Base-by-base conservation (phyloP, 495 filamentous ascomycete genomes). In the Chlorociboria aeruginascens region DNA sequence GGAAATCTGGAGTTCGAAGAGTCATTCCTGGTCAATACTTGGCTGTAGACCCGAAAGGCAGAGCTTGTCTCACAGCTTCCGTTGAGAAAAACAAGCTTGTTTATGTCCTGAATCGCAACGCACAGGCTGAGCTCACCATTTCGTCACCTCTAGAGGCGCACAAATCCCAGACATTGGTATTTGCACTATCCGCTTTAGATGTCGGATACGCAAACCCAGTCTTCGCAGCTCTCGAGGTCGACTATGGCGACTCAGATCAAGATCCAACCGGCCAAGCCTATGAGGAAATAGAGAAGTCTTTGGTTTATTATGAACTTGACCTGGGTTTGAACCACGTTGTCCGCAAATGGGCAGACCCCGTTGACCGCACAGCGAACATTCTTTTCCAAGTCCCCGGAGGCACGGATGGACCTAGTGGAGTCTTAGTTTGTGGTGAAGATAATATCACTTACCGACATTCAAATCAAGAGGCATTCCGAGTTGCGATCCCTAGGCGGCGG, bases 21-120 rank as follows among this genome's bases (percentile, higher is more conserved):
- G 90, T 96, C 12, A 76, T 99, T 52, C 93, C 93, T 3, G 93
- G 93, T 11, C 87, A 99, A 61, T 97, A 92, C 60, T 73, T 99
- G 14, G 92, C 89, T 2, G 83, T 83, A 8, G 93, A 99, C 62
- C 93, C 93, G 8, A 93, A 93, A 63, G 93, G 93, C 34, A 76
- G 93, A 64, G 93, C 93, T 32, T 95, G 89, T 63, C 72, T 99
- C 55, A 87, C 96, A 42, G 86, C 93, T 7, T 87, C 88, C 8
- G 73, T 92, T 49, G 93, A 99, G 66, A 99, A 99, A 78, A 97
- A 97, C 67, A 97, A 97, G 69, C 84, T 99, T 55, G 93, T 97
- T 60, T 99, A 97, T 66, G 90, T 97, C 59, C 73, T 99, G 46
- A 96, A 96, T 68, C 83, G 93, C 34, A 94, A 95, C 66, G 77